A percentile compares a stretch with the other conserved stretches of the same genome.
Evolutionary conservation across 108 stramenopile genomes (phyloP).

Genomic region (Cylindrotheca closterium): DNA sequence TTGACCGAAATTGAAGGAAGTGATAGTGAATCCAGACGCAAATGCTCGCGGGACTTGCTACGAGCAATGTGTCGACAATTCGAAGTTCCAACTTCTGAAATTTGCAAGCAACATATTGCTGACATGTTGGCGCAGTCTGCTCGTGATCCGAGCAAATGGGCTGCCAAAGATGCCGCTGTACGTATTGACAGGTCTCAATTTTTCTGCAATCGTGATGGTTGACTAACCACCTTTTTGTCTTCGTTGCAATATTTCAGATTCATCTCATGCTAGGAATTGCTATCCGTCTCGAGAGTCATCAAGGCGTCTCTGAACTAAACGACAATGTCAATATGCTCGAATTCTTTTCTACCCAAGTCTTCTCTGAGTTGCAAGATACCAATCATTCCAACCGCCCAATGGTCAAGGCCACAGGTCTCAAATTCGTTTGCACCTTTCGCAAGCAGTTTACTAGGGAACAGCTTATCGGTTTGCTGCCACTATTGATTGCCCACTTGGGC

Average conservation of each 20-base stretch:
- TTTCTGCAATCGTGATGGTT: neutral
- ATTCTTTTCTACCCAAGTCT: constrained; percentile 77
- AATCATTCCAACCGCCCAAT: constrained; percentile 79
- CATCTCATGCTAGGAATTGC: constrained; percentile 92
- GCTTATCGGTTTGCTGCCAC: constrained; percentile 63
- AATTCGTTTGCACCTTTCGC: constrained; percentile 96
- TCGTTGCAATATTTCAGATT: no score
- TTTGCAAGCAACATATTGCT: constrained; percentile 80
- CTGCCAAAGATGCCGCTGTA: constrained; percentile 92
- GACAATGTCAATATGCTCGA: constrained; percentile 84
- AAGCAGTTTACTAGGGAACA: constrained; percentile 86
- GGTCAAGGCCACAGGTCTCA: constrained; percentile 90
- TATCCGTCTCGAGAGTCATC: constrained; percentile 77
- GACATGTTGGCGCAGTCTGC: constrained; percentile 81
- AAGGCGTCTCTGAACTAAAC: constrained; percentile 89
- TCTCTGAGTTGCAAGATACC: constrained; percentile 86
- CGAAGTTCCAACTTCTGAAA: constrained; percentile 76
- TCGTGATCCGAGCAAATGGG: constrained; percentile 72
- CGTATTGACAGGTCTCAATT: constrained; percentile 12
- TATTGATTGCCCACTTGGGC: constrained; percentile 69
- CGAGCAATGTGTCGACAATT: constrained; percentile 93
- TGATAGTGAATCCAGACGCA: constrained; percentile 92
- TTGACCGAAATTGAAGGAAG: constrained; percentile 94
- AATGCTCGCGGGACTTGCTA: constrained; percentile 90
- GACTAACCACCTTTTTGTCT: constrained; percentile 10